phyloP scores from a whole-genome alignment of 1,139 yeast genomes.

The Kodamaea alishanica region DNA sequence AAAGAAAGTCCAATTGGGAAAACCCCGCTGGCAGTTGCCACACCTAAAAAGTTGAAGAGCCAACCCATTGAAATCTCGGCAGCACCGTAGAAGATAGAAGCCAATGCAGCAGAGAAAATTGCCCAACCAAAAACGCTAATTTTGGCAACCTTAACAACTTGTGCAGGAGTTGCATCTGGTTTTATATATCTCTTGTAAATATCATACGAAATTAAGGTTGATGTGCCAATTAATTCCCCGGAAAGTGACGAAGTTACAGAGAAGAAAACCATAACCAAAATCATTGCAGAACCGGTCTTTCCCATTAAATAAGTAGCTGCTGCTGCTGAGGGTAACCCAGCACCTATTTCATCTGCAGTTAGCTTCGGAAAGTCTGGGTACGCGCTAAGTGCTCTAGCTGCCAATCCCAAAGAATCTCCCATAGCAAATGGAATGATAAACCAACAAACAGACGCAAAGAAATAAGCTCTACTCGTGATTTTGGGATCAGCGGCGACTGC shows the following conservation, averaged over 20 bases:
- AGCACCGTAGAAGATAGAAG: constrained; percentile 40
- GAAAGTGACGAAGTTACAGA: constrained; percentile 49
- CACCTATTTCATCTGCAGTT: constrained; percentile 21
- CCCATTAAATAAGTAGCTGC: constrained; percentile 43
- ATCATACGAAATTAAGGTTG: constrained; percentile 46
- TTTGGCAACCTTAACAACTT: constrained; percentile 38
- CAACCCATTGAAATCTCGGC: constrained; percentile 25
- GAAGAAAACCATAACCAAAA: constrained; percentile 45
- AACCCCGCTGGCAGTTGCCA: constrained; percentile 41
- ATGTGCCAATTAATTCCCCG: constrained; percentile 47
- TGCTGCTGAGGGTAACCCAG: constrained; percentile 44
- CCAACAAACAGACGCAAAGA: constrained; percentile 45
- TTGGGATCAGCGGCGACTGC: constrained; percentile 38
- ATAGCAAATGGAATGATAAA: constrained; percentile 36
- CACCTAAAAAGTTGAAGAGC: constrained; percentile 41
- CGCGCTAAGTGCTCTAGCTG: constrained; percentile 28
- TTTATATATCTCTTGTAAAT: constrained; percentile 43
- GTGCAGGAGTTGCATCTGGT: constrained; percentile 39
- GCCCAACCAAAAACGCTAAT: constrained; percentile 30
- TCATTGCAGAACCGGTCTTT: constrained; percentile 40
- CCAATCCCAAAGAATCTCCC: constrained; percentile 42
- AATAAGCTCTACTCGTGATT: constrained; percentile 37
- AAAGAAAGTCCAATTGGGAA: constrained; percentile 40
- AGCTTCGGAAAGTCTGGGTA: constrained; percentile 27
- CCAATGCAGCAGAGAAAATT: constrained; percentile 33